Percentiles rank a stretch among this genome's conserved stretches.
phyloP scores from a whole-genome alignment of 2,329 filamentous ascomycete genomes.

The Cryphonectria nitschkei region DNA sequence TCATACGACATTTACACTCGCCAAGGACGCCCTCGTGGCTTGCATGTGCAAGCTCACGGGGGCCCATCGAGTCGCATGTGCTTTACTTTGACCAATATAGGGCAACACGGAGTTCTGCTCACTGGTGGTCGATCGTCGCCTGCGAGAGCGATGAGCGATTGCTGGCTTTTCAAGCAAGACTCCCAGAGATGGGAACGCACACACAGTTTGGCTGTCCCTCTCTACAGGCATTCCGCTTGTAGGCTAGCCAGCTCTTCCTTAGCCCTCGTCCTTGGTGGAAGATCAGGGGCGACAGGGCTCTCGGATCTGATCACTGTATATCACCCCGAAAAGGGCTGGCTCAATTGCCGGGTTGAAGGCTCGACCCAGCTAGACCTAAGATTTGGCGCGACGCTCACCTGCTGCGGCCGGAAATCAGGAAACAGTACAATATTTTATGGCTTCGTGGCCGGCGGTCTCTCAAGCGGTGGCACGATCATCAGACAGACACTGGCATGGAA shows the following conservation, averaged over 20 bases:
- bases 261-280: slow-evolving; percentile 66
- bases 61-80: slow-evolving; percentile 65
- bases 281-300: slow-evolving; percentile 50
- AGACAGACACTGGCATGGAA: slow-evolving; percentile 69
- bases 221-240: slow-evolving; percentile 76
- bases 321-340: slow-evolving; percentile 51
- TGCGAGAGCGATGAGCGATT: slow-evolving; percentile 68
- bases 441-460: slow-evolving; percentile 73
- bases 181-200: slow-evolving; percentile 62
- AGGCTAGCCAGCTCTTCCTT: slow-evolving; percentile 51
- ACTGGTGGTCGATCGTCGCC: slow-evolving; percentile 82
- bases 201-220: slow-evolving; percentile 67
- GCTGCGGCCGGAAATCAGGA: slow-evolving; percentile 25
- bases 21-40: slow-evolving; percentile 29
- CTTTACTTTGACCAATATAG: slow-evolving; percentile 73
- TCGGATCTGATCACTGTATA: slow-evolving; percentile 60
- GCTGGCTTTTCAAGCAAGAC: slow-evolving; percentile 70
- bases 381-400: slow-evolving; percentile 50
- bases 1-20: slow-evolving; percentile 55
- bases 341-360: slow-evolving; percentile 44
- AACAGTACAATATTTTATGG: slow-evolving; percentile 53
- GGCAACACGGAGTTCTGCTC: slow-evolving; percentile 62
- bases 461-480: slow-evolving; percentile 63
- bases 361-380: slow-evolving; percentile 40
- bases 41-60: slow-evolving; percentile 31